Evolutionary conservation across 371 early-diverging fungal genomes (phyloP).

Genomic region (Apophysomyces trapeziformis): DNA sequence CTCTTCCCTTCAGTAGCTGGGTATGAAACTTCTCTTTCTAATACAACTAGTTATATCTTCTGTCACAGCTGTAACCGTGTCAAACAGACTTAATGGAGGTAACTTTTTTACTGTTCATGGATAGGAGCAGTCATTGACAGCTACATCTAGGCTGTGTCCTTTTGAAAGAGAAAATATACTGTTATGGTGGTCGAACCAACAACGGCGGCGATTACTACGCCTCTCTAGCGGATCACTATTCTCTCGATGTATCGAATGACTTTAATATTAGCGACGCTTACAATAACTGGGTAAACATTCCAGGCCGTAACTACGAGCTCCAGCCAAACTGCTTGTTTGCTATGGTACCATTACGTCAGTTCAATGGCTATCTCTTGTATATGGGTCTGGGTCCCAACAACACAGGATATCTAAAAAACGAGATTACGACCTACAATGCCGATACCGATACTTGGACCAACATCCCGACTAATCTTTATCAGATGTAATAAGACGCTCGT

Average conservation of each 20-base stretch:
- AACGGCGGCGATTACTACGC: not conserved
- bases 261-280: not conserved
- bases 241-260: conserved; percentile 1
- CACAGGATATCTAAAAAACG: not conserved
- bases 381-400: conserved; percentile 4
- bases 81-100: not conserved
- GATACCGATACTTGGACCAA: conserved; percentile 8
- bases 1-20: no score
- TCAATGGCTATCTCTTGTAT: conserved; percentile 1
- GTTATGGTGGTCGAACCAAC: conserved; percentile 13
- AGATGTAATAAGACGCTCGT: not conserved
- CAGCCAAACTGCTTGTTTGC: conserved; percentile 10
- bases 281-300: not conserved
- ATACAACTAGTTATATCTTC: not conserved
- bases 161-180: conserved; percentile 8
- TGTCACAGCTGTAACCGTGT: not conserved
- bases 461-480: not conserved
- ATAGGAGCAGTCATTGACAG: not conserved
- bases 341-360: not conserved
- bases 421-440: conserved; percentile 6
- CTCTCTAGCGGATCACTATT: conserved; percentile 3
- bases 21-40: not conserved
- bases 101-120: not conserved
- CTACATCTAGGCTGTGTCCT: conserved; percentile 8
- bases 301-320: not conserved